These are phyloP conservation scores for Serendipita sp. DNA, from an alignment of 1,284 basidiomycete genomes.

Conservation along the genomic window DNA sequence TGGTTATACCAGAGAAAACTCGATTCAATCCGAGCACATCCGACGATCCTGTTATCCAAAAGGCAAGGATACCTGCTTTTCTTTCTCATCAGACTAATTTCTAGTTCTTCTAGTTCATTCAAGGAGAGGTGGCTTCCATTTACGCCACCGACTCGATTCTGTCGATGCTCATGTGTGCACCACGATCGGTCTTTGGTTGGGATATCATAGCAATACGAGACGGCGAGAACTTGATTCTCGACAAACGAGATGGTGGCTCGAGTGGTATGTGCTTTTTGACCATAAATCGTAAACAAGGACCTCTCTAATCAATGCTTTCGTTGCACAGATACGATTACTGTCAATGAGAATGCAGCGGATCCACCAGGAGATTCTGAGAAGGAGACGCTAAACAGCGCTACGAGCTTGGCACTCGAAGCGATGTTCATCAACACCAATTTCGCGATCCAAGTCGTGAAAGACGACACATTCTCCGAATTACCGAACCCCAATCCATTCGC, in stretches of 20 bases:
- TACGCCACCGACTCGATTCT: conserved; percentile 96
- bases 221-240: conserved; percentile 88
- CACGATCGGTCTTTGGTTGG: conserved; percentile 96
- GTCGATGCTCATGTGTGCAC: conserved; percentile 90
- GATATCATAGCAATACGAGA: conserved; percentile 93
- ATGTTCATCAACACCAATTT: conserved; percentile 99
- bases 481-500: conserved; percentile 91
- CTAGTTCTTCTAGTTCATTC: conserved; percentile 36
- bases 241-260: conserved; percentile 95
- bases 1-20: conserved; percentile 87
- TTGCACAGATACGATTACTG: conserved; percentile 69
- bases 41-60: conserved; percentile 90
- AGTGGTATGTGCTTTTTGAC: conserved; percentile 36
- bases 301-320: neutral
- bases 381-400: conserved; percentile 80
- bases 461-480: conserved; percentile 56
- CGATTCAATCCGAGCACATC: conserved; percentile 97
- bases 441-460: conserved; percentile 86
- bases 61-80: conserved; percentile 32
- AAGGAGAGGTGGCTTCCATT: conserved; percentile 67
- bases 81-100: neutral
- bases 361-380: conserved; percentile 74
- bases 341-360: conserved; percentile 97
- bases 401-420: conserved; percentile 88
- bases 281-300: neutral